Conservation (phyloP, 495 filamentous ascomycete species). For the Aspergillus incahuasiensis region DNA sequence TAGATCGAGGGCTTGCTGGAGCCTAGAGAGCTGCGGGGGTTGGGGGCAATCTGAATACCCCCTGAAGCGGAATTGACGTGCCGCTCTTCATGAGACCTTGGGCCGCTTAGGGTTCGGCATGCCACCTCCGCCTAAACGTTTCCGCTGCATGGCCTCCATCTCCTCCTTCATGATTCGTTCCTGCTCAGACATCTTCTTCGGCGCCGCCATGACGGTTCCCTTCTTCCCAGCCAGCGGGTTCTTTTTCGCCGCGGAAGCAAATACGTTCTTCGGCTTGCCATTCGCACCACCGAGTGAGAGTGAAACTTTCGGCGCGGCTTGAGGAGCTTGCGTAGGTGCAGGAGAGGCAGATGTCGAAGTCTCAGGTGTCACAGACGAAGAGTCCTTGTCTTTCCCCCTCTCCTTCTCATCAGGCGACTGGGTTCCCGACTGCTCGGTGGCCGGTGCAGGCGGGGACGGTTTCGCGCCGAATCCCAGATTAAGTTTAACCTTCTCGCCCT, state of each 20-base stretch:
- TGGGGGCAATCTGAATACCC: neutral
- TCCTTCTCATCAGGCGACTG: conserved; percentile 15
- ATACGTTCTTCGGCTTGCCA: conserved; percentile 75
- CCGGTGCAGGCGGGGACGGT: conserved; percentile 25
- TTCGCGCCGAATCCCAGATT: conserved; percentile 56
- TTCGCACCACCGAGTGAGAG: conserved; percentile 51
- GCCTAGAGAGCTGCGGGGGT: neutral
- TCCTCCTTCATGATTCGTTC: conserved; percentile 89
- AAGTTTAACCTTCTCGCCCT: conserved; percentile 81
- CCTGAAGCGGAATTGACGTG: neutral
- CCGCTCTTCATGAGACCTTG: conserved; percentile 23
- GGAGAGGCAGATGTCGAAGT: conserved; percentile 20
- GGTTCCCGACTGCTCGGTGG: conserved; percentile 23
- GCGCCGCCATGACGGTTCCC: conserved; percentile 51
- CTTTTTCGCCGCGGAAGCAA: conserved; percentile 60
- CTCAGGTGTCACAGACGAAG: conserved; percentile 17
- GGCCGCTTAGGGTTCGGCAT: conserved; percentile 35
- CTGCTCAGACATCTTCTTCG: conserved; percentile 80
- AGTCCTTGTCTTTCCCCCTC: neutral
- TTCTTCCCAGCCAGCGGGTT: conserved; percentile 64
- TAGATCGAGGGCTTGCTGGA: neutral
- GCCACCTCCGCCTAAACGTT: conserved; percentile 43
- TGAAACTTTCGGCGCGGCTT: conserved; percentile 39
- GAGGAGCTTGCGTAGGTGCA: conserved; percentile 20
- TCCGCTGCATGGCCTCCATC: conserved; percentile 62